These are phyloP conservation scores for Rhododendron williamsianum DNA, from an alignment of 148 eudicot genomes.

Conservation along the genomic window DNA sequence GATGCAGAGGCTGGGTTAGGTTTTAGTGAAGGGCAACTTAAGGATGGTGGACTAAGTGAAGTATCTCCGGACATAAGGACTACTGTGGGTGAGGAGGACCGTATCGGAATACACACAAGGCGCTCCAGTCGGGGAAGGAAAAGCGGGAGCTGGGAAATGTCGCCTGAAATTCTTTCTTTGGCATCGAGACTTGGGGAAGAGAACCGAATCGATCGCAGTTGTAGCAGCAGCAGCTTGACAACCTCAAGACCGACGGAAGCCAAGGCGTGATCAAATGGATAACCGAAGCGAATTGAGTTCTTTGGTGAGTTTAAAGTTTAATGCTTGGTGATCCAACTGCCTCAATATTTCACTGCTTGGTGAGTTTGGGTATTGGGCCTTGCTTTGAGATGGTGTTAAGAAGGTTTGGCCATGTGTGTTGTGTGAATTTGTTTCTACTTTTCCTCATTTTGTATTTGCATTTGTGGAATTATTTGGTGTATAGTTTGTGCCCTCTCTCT, in stretches of 20 bases:
- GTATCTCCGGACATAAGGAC: conserved; percentile 71
- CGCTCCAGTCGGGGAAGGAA: conserved; percentile 92
- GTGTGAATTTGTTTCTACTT: conserved; percentile 10
- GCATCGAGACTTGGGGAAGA: conserved; percentile 69
- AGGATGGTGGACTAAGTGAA: conserved; percentile 55
- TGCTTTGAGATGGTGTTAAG: conserved; percentile 9
- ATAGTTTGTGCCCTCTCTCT: background rate
- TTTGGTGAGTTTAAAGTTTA: conserved; percentile 6
- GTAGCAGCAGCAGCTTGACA: conserved; percentile 26
- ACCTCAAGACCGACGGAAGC: conserved; percentile 22
- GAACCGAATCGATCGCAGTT: conserved; percentile 40
- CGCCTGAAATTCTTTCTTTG: conserved; percentile 84
- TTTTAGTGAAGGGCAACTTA: conserved; percentile 51
- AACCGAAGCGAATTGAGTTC: background rate
- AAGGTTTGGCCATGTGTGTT: conserved; percentile 1
- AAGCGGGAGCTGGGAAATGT: conserved; percentile 98
- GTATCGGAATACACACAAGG: conserved; percentile 62
- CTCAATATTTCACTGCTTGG: conserved; percentile 8
- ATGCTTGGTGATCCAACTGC: conserved; percentile 15
- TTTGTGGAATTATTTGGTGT: conserved; percentile 14
- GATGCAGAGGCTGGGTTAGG: conserved; percentile 68
- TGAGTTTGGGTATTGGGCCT: background rate
- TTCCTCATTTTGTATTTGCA: conserved; percentile 15
- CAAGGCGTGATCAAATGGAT: conserved; percentile 14
- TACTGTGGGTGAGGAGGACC: conserved; percentile 70